Evolutionary conservation across 2,329 filamentous ascomycete species (phyloP).

Genomic region (Penicillium sp.): DNA sequence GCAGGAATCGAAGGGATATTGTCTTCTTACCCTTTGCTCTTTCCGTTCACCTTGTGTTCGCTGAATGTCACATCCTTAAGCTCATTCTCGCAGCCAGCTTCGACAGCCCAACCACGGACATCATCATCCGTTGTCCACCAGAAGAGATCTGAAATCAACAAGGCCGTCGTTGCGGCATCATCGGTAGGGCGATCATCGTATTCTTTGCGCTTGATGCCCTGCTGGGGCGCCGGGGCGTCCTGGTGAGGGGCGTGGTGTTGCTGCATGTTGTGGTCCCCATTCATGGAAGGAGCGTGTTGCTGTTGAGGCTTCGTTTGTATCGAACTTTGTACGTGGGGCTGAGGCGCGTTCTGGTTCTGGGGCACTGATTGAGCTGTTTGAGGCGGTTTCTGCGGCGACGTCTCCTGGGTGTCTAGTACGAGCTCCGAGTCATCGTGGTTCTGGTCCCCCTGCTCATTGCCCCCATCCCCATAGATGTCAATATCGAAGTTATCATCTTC

Average conservation of each 20-base stretch:
- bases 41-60: constrained; percentile 98
- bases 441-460: constrained; percentile 46
- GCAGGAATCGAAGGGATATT: neutral
- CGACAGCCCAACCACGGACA: constrained; percentile 76
- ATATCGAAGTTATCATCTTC: constrained; percentile 67
- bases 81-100: constrained; percentile 75
- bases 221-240: constrained; percentile 40
- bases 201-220: constrained; percentile 60
- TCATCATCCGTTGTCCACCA: constrained; percentile 99
- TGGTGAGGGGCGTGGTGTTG: constrained; percentile 19
- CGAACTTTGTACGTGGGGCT: neutral
- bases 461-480: constrained; percentile 63
- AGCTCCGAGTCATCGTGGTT: constrained; percentile 40
- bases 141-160: constrained; percentile 82
- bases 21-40: constrained; percentile 80
- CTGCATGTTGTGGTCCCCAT: constrained; percentile 11
- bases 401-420: constrained; percentile 36
- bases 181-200: constrained; percentile 53
- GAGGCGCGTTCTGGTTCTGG: neutral
- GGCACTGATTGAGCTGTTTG: neutral
- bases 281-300: constrained; percentile 6
- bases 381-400: neutral
- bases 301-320: constrained; percentile 4
- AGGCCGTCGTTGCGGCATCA: constrained; percentile 60
- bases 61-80: constrained; percentile 92